Percentiles rank a stretch among this genome's conserved stretches.
Evolutionary conservation across 148 eudicot species (phyloP).

Genomic region (Hydrangea macrophylla): DNA sequence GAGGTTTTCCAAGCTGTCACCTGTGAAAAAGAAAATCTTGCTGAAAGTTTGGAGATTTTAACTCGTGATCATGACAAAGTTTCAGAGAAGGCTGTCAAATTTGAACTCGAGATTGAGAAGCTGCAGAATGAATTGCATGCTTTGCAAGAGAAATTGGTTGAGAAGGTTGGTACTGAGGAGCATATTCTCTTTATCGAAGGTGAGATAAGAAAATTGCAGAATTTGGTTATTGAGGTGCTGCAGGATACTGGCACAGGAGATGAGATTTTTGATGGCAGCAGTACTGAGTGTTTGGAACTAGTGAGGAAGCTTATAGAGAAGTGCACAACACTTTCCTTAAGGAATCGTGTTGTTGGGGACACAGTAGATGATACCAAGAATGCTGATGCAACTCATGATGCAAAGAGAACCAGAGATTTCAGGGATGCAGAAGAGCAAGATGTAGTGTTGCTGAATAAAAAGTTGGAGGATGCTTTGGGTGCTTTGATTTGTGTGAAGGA

Average conservation of each 20-base stretch:
- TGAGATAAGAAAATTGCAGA: slow-evolving; percentile 57
- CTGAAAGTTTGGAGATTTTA: slow-evolving; percentile 42
- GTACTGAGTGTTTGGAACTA: slow-evolving; percentile 47
- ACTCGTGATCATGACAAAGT: slow-evolving; percentile 47
- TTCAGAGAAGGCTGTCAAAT: slow-evolving; percentile 35
- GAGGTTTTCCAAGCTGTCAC: slow-evolving; percentile 41
- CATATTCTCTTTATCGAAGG: slow-evolving; percentile 41
- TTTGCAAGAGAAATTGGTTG: slow-evolving; percentile 44
- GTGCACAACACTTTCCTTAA: slow-evolving; percentile 20
- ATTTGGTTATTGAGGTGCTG: slow-evolving; percentile 47
- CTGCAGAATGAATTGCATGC: slow-evolving; percentile 43
- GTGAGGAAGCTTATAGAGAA: slow-evolving; percentile 50
- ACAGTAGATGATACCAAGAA: slow-evolving; percentile 22
- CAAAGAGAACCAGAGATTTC: slow-evolving; percentile 23
- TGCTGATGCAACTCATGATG: slow-evolving; percentile 24
- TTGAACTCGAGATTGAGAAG: slow-evolving; percentile 39
- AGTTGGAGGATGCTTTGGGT: slow-evolving; percentile 53
- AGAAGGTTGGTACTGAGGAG: slow-evolving; percentile 41
- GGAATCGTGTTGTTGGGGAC: slow-evolving; percentile 23
- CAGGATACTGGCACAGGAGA: slow-evolving; percentile 45
- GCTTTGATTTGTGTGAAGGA: slow-evolving; percentile 50
- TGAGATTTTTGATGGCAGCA: slow-evolving; percentile 31
- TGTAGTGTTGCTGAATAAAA: slow-evolving; percentile 33
- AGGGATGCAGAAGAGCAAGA: slow-evolving; percentile 34
- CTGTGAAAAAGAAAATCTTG: slow-evolving; percentile 59